Conservation (phyloP, 2,329 filamentous ascomycete species). For the Rosellinia necatrix region DNA sequence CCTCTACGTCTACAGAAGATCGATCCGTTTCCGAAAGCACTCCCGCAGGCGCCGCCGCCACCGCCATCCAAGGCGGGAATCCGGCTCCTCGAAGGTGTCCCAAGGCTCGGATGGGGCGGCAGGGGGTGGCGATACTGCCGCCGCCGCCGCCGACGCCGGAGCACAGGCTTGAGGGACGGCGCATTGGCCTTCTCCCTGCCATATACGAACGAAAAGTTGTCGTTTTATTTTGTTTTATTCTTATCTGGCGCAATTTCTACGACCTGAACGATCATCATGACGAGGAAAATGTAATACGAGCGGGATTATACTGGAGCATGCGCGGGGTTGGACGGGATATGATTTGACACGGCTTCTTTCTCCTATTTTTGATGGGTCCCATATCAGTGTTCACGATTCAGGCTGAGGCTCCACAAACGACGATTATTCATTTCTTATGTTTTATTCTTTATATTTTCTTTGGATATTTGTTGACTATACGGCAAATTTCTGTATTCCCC, state of each 20-base stretch:
- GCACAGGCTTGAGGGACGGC: conserved; percentile 3
- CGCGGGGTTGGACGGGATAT: background rate
- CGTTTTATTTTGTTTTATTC: too few species aligned
- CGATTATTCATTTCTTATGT: background rate
- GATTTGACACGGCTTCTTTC: conserved; percentile 1
- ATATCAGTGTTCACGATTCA: background rate
- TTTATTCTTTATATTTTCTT: too few species aligned
- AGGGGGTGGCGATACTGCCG: conserved; percentile 1
- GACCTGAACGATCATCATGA: conserved; percentile 1
- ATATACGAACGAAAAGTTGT: background rate
- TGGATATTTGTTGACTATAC: background rate
- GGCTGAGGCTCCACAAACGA: background rate
- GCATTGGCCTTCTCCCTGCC: background rate
- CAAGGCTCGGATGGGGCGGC: conserved; percentile 14
- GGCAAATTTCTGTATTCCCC: background rate
- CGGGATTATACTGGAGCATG: background rate
- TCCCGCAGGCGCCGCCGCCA: conserved; percentile 21
- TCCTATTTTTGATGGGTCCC: background rate
- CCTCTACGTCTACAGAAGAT: conserved; percentile 24
- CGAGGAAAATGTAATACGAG: background rate
- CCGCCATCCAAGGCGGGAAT: conserved; percentile 16
- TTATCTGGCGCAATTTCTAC: background rate
- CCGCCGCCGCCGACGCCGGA: conserved; percentile 4
- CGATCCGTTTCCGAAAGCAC: conserved; percentile 16
- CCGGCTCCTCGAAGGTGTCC: conserved; percentile 26